Evolutionary conservation across 1,284 basidiomycete genomes (phyloP).

Genomic region (Anthracocystis setariae): DNA sequence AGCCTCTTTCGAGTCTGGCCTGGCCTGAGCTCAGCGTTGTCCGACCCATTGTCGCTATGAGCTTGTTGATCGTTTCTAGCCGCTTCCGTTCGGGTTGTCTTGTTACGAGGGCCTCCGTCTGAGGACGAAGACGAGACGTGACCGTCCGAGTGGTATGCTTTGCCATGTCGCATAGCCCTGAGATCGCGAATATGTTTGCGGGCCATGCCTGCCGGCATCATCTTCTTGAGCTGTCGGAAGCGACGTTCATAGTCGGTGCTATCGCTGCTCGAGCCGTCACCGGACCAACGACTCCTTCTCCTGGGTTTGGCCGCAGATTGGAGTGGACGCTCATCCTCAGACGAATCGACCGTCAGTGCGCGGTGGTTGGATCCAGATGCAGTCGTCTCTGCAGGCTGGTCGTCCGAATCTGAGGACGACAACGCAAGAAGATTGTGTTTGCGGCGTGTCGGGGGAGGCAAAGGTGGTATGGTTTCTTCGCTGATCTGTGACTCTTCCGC

Average conservation of each 20-base stretch:
- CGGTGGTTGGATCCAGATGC: neutral
- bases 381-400: neutral
- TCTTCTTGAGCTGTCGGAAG: slow-evolving; percentile 61
- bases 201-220: slow-evolving; percentile 65
- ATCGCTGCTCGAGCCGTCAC: slow-evolving; percentile 40
- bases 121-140: slow-evolving; percentile 44
- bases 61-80: neutral
- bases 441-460: slow-evolving; percentile 12
- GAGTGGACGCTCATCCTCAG: slow-evolving; percentile 29
- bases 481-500: slow-evolving; percentile 8
- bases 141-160: slow-evolving; percentile 58
- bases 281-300: slow-evolving; percentile 47
- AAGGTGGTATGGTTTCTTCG: slow-evolving; percentile 14
- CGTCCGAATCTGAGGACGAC: slow-evolving; percentile 20
- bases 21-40: slow-evolving; percentile 37
- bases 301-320: slow-evolving; percentile 3
- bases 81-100: neutral
- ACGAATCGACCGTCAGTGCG: slow-evolving; percentile 26
- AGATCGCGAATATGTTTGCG: slow-evolving; percentile 63
- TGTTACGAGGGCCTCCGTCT: slow-evolving; percentile 2
- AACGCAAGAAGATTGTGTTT: slow-evolving; percentile 21
- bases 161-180: slow-evolving; percentile 62
- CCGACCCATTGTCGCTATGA: slow-evolving; percentile 3
- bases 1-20: slow-evolving; percentile 51
- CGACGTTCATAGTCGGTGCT: slow-evolving; percentile 62